These are phyloP conservation scores for Mallotus nudiflorus DNA, from an alignment of 345 rosid genomes.

Conservation along the genomic window DNA sequence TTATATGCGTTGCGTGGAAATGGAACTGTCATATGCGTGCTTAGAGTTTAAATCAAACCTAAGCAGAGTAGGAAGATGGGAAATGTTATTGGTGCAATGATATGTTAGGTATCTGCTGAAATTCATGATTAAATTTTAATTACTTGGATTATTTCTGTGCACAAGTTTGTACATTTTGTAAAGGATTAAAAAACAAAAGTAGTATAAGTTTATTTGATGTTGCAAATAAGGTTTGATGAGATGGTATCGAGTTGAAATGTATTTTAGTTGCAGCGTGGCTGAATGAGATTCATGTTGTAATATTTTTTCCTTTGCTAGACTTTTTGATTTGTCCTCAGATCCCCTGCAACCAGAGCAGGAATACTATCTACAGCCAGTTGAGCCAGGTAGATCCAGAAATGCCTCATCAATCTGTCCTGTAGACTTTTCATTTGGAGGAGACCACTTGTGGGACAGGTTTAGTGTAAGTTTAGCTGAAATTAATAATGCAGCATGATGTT, in stretches of 20 bases:
- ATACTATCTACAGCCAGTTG: conserved; percentile 87
- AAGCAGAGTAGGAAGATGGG: background rate
- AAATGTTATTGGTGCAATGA: background rate
- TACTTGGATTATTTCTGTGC: too few relatives aligned
- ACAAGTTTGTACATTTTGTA: too few relatives aligned
- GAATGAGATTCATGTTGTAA: background rate
- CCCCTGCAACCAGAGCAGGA: conserved; percentile 89
- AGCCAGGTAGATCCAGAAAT: conserved; percentile 70
- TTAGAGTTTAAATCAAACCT: too few relatives aligned
- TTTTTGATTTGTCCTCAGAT: conserved; percentile 76
- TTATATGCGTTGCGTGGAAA: too few relatives aligned
- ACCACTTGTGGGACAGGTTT: conserved; percentile 94
- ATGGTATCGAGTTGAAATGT: too few relatives aligned
- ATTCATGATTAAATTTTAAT: background rate
- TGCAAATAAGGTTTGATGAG: background rate
- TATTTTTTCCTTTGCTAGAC: conserved; percentile 43
- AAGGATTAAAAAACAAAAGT: background rate
- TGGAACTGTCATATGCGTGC: too few relatives aligned
- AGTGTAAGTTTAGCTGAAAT: conserved; percentile 59
- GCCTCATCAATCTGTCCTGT: conserved; percentile 83
- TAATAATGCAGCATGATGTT: background rate
- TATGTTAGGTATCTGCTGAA: background rate
- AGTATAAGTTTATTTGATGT: background rate
- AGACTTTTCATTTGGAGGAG: conserved; percentile 85
- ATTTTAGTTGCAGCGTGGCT: background rate